Base-by-base conservation (phyloP, 257 asterid species). In the Agastache rugosa region DNA sequence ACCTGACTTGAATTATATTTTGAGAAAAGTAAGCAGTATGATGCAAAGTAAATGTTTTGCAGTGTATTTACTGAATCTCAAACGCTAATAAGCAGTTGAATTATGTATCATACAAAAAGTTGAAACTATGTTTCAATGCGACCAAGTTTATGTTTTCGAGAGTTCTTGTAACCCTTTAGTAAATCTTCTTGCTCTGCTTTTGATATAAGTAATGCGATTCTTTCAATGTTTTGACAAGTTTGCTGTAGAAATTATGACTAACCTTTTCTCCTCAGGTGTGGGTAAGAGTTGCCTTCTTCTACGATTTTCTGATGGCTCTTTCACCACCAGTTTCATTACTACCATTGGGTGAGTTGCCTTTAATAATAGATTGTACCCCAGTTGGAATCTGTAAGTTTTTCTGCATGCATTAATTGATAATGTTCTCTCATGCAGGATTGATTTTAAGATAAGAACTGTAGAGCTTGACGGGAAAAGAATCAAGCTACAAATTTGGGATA, bases 231-330 rank as follows among this genome's bases (percentile, higher is more conserved):
- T 67, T 67, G 29, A 53, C 61, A 44, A 68, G 72, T 60, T 61
- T 74, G 48, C 62, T 17, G 15, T 62, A 25, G 39, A 27, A 42
- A 60, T 48, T 62, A 69, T 70, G 7, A 53, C 39, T 27, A 27
- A 47, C 29, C 19, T 65, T 77, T 61, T 55, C 19, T 71, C 39
- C 69, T 62, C 85, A 88, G 93, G 93, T 80, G 93, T 88, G 86
- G 97, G 97, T 84, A 93, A 93, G 91, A 93, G 98, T 90, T 93
- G 98, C 91, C 97, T 93, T 70, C 98, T 93, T 80, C 83, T 93
- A 80, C 93, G 98, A 83, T 93, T 93, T 88, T 93, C 98, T 9
- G 98, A 93, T 87, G 98, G 98, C 75, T 93, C 98, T 84, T 93
- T 93, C 91, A 93, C 98, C 29, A 93, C 98, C 85, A 93, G 98